Percentiles rank a stretch among this genome's conserved stretches.
Conservation (phyloP, 2,329 filamentous ascomycete genomes). For the Apiospora saccharicola region DNA sequence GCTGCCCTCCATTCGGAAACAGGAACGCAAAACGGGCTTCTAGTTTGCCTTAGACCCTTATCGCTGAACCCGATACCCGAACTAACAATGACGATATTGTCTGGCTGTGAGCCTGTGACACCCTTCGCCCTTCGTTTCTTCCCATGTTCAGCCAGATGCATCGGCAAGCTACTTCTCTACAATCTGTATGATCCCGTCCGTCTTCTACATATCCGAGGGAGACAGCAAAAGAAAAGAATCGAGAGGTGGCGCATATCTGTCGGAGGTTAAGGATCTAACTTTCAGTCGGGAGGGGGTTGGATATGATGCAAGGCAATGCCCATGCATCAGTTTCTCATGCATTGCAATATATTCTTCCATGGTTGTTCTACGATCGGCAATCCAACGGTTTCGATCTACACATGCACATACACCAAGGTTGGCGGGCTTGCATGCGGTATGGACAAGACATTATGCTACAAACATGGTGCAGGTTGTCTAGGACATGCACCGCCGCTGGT, state of each 20-base stretch:
- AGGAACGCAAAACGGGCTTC: background rate
- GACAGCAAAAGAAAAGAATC: too few relatives aligned
- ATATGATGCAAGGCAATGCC: background rate
- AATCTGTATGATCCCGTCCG: background rate
- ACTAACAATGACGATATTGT: background rate
- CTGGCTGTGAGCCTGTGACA: background rate
- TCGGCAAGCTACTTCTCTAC: background rate
- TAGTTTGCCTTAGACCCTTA: background rate
- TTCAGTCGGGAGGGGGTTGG: background rate
- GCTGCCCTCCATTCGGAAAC: background rate
- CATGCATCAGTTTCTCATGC: conserved; percentile 16
- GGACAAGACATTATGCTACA: conserved; percentile 8
- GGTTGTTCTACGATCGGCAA: background rate
- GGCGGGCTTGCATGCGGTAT: background rate
- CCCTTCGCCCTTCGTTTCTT: background rate
- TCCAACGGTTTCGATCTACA: conserved; percentile 1
- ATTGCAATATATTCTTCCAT: conserved; percentile 2
- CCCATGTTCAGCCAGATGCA: background rate
- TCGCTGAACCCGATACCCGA: background rate
- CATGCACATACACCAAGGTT: background rate
- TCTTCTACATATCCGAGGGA: background rate
- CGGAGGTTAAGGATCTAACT: background rate
- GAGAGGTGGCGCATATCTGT: background rate
- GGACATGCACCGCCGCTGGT: conserved; percentile 3
- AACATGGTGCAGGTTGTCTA: conserved; percentile 11